Base-by-base conservation (phyloP, 768 basidiomycete species). In the Ramaria rubella region DNA sequence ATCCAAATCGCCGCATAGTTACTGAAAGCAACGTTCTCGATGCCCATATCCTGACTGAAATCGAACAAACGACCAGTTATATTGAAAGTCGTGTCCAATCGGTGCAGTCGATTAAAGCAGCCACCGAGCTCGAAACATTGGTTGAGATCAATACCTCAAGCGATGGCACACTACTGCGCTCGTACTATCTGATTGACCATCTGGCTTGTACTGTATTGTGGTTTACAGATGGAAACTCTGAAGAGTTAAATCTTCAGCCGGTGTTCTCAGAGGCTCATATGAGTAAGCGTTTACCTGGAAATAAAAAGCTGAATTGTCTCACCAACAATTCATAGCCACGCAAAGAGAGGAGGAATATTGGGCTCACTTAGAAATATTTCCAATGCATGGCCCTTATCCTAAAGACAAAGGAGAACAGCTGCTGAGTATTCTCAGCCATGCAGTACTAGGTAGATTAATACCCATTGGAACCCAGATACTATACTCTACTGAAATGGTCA, bases 291-390 rank as follows among this genome's bases (percentile, higher is more conserved):
- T 30, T 23, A 7, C 27, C 23, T 46, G 8, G 27, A 38, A 38
- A 24, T 46, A 24, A 24, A 5, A 15, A 5, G 23, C 5, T 24
- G 45, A 5, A 31, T 34, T 19, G 19, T 19, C 49, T 50, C 31
- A 34, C 19, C 12, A 7, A 31, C 3, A 30, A 50, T 50, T 31
- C 4, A 15, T 15, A 50, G 49, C 29, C 19, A 4, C n/a, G 33
- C 29, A 34, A 14, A 50, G 49, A 23, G 15, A 50, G 24, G 19
- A 4, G 6, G 29, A 80, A 15, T 86, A 82, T 57, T 86, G 85
- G 85, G 62, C 62, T 1, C 85, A 87, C 59, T 67, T 83, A 17
- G 83, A 86, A 61, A 77, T 72, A 57, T 85, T 82, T 64, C 82
- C 81, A 0, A 80, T 78, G 69, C 85, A 86, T 60, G 62, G 65